phyloP scores from a whole-genome alignment of 495 filamentous ascomycete genomes.

The Aspergillus kassunensis region DNA sequence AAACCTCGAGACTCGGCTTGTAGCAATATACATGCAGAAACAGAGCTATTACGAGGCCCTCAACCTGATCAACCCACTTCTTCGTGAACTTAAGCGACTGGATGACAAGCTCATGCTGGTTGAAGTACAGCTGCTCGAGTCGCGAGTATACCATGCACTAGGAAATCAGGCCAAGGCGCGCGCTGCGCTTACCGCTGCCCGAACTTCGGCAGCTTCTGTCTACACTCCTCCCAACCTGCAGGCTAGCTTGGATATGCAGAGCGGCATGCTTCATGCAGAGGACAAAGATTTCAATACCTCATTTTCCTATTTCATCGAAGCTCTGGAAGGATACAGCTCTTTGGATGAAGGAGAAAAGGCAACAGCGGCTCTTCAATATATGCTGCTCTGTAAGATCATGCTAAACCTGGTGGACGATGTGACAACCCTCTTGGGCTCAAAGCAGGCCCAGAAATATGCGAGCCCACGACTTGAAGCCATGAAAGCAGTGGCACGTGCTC shows the following conservation, averaged over 20 bases:
- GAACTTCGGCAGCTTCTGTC: constrained; percentile 91
- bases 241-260: constrained; percentile 97
- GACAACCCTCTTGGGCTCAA: constrained; percentile 83
- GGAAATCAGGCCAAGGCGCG: constrained; percentile 96
- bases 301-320: constrained; percentile 98
- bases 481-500: constrained; percentile 95
- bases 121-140: constrained; percentile 98
- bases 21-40: constrained; percentile 91
- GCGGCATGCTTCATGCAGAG: constrained; percentile 95
- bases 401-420: constrained; percentile 95
- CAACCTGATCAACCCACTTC: constrained; percentile 89
- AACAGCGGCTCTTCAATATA: constrained; percentile 93
- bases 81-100: constrained; percentile 92
- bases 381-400: constrained; percentile 99
- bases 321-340: constrained; percentile 90
- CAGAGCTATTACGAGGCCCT: constrained; percentile 95
- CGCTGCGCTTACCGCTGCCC: constrained; percentile 87
- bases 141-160: constrained; percentile 92
- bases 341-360: constrained; percentile 84
- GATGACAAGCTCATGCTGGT: constrained; percentile 98
- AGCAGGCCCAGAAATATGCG: constrained; percentile 94
- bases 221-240: constrained; percentile 95
- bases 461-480: constrained; percentile 93
- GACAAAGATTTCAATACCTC: constrained; percentile 98
- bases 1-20: constrained; percentile 94